Evolutionary conservation across 805 yeast genomes (phyloP).

Genomic region (Yamadazyma nakazawae): DNA sequence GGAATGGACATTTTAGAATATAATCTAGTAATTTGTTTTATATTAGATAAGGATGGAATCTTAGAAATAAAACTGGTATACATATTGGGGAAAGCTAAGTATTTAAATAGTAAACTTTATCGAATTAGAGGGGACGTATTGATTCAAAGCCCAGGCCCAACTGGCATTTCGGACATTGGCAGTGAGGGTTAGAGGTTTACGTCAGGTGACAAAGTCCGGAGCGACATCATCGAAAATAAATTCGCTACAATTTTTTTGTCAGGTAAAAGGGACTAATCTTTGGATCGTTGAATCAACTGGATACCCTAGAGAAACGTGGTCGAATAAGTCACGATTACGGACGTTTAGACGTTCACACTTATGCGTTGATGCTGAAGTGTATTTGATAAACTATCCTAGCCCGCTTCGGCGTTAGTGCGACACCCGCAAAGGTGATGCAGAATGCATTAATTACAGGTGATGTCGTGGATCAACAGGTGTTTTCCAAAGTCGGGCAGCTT

Average conservation of each 20-base stretch:
- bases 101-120: neutral
- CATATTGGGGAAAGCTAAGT: conserved; percentile 1
- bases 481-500: neutral
- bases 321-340: too few relatives aligned
- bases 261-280: too few relatives aligned
- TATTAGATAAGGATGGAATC: conserved; percentile 2
- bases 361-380: neutral
- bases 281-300: too few relatives aligned
- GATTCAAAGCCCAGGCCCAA: neutral
- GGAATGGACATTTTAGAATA: conserved; percentile 26
- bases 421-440: neutral
- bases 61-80: conserved; percentile 1
- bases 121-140: neutral
- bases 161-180: conserved; percentile 3
- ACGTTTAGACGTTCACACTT: too few relatives aligned
- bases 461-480: neutral
- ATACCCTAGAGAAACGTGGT: neutral
- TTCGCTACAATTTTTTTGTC: too few relatives aligned
- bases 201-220: conserved; percentile 1
- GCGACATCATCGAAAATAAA: neutral
- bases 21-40: conserved; percentile 4
- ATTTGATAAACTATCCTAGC: neutral
- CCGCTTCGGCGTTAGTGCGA: neutral
- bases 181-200: conserved; percentile 1
- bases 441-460: neutral